Evolutionary conservation across 208 protist species (phyloP), one percentile per base, ranked within the genome.

Genomic region (Spongospora subterranea): DNA sequence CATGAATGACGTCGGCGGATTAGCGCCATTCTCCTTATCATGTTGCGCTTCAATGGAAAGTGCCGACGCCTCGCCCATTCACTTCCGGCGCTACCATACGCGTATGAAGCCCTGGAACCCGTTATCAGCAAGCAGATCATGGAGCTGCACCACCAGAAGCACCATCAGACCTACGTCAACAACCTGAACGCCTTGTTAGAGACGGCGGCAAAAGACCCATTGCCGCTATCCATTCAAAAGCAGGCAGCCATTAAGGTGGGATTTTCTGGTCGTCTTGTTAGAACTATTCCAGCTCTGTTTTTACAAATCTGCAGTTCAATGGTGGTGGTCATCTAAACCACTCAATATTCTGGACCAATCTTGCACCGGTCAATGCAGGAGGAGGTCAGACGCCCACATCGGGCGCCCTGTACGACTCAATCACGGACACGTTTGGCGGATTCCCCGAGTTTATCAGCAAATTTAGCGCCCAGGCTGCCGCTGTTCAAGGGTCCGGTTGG

Each of bases 301-400:
- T 24, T 6, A 60, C 6, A 6, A 24, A 29, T 60, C 6, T 60
- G 50, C 50, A 60, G 64, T 95, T 95, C 89, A 95, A 95, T 88
- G 93, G 92, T 43, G 94, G 94, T 71, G 94, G 94, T 11, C 93
- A 95, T 89, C 88, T 95, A 82, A 95, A 95, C 91, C 94, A 95
- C 93, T 90, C 92, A 60, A 94, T 95, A 82, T 95, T 95, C 89
- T 95, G 93, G 93, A 90, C 45, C 32, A 94, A 94, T 88, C 88
- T 95, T 1, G 91, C 90, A 0, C 92, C 92, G 0, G 13, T 20
- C 0, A 38, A 45, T 39, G 24, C 11, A 24, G 92, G 90, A 17
- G 90, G 66, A 38, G 88, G 88, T 64, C n/a, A 91, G 60, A 71
- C 45, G 43, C 65, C 76, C 24, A 24, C 0, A 20, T 41, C 88